Evolutionary conservation across 768 basidiomycete species (phyloP).

Genomic region (Russula sp.): DNA sequence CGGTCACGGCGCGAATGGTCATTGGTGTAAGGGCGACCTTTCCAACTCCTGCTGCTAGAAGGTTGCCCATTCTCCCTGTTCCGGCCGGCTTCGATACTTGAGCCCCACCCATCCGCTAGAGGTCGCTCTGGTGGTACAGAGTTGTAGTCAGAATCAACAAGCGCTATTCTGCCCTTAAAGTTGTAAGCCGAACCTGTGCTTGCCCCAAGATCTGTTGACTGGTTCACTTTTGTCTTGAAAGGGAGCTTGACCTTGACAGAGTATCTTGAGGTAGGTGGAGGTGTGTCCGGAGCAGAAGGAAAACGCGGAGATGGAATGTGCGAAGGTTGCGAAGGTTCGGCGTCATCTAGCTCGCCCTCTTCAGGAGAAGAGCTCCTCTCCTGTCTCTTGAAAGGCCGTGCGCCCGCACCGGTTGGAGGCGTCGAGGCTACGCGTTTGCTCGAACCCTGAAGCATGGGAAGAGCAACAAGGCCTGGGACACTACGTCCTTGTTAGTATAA

Average conservation of each 20-base stretch:
- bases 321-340: slow-evolving; percentile 26
- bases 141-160: not conserved
- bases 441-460: slow-evolving; percentile 18
- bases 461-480: not conserved
- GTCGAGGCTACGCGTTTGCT: slow-evolving; percentile 55
- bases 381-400: slow-evolving; percentile 49
- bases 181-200: not conserved
- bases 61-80: slow-evolving; percentile 9
- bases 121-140: slow-evolving; percentile 1
- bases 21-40: slow-evolving; percentile 5
- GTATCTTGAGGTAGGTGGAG: slow-evolving; percentile 31
- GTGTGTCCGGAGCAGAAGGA: slow-evolving; percentile 28
- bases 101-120: not conserved
- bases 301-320: slow-evolving; percentile 21
- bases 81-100: not conserved
- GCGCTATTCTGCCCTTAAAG: not conserved
- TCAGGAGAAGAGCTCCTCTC: slow-evolving; percentile 58
- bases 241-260: slow-evolving; percentile 60
- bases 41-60: slow-evolving; percentile 7
- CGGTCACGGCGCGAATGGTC: slow-evolving; percentile 6
- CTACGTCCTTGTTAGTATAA: not conserved
- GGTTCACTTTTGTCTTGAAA: slow-evolving; percentile 51
- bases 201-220: not conserved
- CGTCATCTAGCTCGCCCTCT: slow-evolving; percentile 78
- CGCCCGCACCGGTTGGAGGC: slow-evolving; percentile 38